Evolutionary conservation across 2,329 filamentous ascomycete genomes (phyloP).

Genomic region (Lasiodiplodia sp.): DNA sequence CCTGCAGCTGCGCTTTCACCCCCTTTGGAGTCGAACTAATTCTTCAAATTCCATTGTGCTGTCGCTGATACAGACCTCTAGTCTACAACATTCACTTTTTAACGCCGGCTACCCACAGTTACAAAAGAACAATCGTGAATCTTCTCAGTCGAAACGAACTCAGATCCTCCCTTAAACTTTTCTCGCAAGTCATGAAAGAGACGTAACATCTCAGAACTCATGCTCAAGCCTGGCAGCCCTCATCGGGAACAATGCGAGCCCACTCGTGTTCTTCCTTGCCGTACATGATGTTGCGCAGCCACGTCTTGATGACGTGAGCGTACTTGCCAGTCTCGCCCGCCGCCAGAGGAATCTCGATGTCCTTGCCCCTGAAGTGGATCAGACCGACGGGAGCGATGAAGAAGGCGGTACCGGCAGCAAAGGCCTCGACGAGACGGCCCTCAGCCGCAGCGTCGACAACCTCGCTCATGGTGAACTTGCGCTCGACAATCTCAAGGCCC

Average conservation of each 20-base stretch:
- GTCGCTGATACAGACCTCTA: neutral
- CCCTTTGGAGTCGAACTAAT: neutral
- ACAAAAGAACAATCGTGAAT: neutral
- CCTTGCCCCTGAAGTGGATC: constrained; percentile 55
- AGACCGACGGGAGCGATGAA: constrained; percentile 56
- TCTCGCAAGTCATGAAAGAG: too few relatives aligned
- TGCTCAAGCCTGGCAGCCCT: constrained; percentile 26
- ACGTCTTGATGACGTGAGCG: constrained; percentile 52
- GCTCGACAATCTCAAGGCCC: constrained; percentile 75
- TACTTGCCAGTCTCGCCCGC: constrained; percentile 53
- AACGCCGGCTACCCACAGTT: constrained; percentile 10
- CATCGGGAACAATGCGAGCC: constrained; percentile 54
- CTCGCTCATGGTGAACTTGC: constrained; percentile 82
- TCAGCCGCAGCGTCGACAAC: constrained; percentile 75
- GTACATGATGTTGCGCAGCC: constrained; percentile 60
- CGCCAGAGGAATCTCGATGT: constrained; percentile 51
- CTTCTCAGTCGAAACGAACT: neutral
- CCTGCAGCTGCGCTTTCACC: too few relatives aligned
- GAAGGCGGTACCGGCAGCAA: constrained; percentile 83
- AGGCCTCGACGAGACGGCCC: constrained; percentile 81
- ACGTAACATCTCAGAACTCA: too few relatives aligned
- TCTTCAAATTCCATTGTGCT: neutral
- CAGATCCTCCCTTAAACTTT: neutral
- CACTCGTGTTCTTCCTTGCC: constrained; percentile 56
- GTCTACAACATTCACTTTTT: neutral